phyloP scores from a whole-genome alignment of 2,329 filamentous ascomycete genomes.

The Acarospora socialis region DNA sequence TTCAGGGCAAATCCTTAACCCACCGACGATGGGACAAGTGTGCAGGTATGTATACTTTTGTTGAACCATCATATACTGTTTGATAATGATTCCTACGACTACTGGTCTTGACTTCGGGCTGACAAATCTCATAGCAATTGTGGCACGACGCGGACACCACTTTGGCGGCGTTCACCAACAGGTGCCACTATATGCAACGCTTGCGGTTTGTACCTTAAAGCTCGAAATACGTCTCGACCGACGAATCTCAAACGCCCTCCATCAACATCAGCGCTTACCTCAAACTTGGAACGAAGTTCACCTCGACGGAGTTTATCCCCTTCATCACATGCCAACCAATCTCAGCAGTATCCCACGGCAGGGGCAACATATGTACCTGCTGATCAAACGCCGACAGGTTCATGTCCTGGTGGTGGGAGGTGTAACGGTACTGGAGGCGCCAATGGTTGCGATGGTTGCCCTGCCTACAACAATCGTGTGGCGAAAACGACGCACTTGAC shows the following conservation, averaged over 20 bases:
- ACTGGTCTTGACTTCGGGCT: background rate
- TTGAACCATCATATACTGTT: too few species aligned
- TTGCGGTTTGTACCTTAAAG: constrained; percentile 87
- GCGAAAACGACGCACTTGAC: constrained; percentile 70
- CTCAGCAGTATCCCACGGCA: constrained; percentile 24
- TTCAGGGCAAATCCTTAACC: constrained; percentile 16
- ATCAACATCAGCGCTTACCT: constrained; percentile 17
- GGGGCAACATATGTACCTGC: constrained; percentile 62
- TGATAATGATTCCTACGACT: background rate
- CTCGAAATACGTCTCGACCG: constrained; percentile 77
- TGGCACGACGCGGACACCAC: constrained; percentile 77
- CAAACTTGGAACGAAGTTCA: constrained; percentile 27
- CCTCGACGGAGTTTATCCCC: constrained; percentile 28
- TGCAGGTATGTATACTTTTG: constrained; percentile 47
- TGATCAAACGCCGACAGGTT: constrained; percentile 63
- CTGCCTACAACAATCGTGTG: constrained; percentile 92
- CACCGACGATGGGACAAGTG: constrained; percentile 44
- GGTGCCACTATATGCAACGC: constrained; percentile 96
- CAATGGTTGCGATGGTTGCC: constrained; percentile 87
- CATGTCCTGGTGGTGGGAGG: constrained; percentile 83
- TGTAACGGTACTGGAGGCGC: constrained; percentile 96
- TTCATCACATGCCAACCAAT: constrained; percentile 12
- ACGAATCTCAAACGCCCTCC: constrained; percentile 75
- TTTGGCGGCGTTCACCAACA: constrained; percentile 87
- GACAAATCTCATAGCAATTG: constrained; percentile 56